These are phyloP conservation scores for Saturnispora silvae DNA, from an alignment of 805 yeast species.

Conservation along the genomic window DNA sequence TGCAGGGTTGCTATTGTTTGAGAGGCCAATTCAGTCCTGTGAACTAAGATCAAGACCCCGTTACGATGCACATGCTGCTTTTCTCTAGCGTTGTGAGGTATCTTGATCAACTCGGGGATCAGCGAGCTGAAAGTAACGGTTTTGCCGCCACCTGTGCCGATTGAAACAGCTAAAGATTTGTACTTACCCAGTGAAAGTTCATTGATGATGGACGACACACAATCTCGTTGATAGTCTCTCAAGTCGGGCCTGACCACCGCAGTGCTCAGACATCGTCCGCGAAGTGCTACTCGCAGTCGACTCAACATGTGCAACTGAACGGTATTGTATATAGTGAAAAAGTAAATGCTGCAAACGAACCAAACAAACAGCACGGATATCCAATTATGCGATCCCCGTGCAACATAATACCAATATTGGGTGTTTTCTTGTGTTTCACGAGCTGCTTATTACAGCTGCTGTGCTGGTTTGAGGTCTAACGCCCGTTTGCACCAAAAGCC, in stretches of 20 bases:
- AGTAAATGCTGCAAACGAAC: no score
- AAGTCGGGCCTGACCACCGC: not conserved
- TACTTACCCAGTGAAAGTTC: slow-evolving; percentile 28
- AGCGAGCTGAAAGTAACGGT: slow-evolving; percentile 66
- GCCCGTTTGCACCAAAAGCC: no score
- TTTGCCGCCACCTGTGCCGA: slow-evolving; percentile 95
- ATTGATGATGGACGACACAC: slow-evolving; percentile 44
- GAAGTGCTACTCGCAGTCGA: no score
- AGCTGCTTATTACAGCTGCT: no score
- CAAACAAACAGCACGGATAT: no score
- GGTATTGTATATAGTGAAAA: no score
- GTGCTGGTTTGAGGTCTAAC: no score
- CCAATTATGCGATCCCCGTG: no score
- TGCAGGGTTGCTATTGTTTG: slow-evolving; percentile 53
- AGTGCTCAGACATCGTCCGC: no score
- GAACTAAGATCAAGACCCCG: slow-evolving; percentile 56
- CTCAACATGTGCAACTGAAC: no score
- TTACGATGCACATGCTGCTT: slow-evolving; percentile 23
- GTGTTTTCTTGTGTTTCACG: no score
- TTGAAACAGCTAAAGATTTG: slow-evolving; percentile 62
- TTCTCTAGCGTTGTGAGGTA: slow-evolving; percentile 8
- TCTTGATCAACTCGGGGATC: slow-evolving; percentile 29
- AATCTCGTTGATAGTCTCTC: slow-evolving; percentile 53
- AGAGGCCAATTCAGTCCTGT: slow-evolving; percentile 63
- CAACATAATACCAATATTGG: no score